phyloP scores from a whole-genome alignment of 176 grass and related monocot species.

The Areca catechu region DNA sequence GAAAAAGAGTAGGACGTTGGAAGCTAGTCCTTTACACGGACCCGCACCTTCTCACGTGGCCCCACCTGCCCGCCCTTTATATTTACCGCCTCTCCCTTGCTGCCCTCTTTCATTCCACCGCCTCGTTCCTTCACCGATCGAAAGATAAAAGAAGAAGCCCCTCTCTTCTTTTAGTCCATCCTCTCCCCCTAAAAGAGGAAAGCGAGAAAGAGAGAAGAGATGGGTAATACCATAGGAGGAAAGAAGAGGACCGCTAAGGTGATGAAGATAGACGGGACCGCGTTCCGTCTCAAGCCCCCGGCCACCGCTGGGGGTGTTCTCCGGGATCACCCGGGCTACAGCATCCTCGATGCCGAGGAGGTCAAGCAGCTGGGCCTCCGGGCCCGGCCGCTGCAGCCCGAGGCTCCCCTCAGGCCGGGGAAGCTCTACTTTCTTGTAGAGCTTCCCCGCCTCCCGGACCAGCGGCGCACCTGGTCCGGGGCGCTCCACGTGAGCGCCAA shows the following conservation, averaged over 20 bases:
- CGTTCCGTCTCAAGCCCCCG: slow-evolving; percentile 62
- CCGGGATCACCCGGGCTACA: slow-evolving; percentile 50
- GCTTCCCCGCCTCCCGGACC: slow-evolving; percentile 35
- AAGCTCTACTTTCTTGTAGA: slow-evolving; percentile 87
- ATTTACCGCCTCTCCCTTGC: no score
- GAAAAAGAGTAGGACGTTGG: no score
- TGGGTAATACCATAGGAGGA: slow-evolving; percentile 78
- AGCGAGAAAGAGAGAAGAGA: slow-evolving; percentile 8
- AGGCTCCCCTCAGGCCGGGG: slow-evolving; percentile 42
- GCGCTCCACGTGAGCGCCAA: slow-evolving; percentile 62
- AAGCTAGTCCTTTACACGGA: no score
- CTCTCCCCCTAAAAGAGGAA: no score
- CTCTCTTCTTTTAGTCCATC: no score
- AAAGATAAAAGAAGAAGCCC: no score
- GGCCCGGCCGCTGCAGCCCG: slow-evolving; percentile 41
- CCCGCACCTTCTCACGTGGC: no score
- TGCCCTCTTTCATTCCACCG: no score
- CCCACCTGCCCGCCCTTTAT: no score
- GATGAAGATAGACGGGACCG: slow-evolving; percentile 90
- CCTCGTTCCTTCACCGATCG: no score
- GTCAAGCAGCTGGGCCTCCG: slow-evolving; percentile 62
- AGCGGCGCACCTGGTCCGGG: slow-evolving; percentile 60
- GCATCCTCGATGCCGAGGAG: slow-evolving; percentile 57
- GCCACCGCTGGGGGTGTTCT: slow-evolving; percentile 42
- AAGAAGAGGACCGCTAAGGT: slow-evolving; percentile 75